Conservation (phyloP, 2,329 filamentous ascomycete species). For the Zalaria sp. region DNA sequence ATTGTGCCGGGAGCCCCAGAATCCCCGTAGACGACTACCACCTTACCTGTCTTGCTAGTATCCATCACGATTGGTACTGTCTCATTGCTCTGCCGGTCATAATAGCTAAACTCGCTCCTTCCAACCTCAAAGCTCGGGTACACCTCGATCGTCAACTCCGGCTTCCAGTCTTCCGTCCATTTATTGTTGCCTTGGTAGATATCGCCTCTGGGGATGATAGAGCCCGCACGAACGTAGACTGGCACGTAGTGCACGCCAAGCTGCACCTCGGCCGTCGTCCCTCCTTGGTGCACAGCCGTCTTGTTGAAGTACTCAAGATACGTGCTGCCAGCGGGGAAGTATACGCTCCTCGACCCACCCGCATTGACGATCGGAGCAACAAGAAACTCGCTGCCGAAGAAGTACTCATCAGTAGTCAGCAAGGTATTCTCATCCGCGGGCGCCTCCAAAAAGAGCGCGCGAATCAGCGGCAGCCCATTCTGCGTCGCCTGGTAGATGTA, state of each 20-base stretch:
- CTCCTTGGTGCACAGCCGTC: constrained; percentile 12
- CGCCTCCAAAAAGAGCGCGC: constrained; percentile 21
- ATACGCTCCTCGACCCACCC: constrained; percentile 15
- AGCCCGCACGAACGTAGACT: constrained; percentile 19
- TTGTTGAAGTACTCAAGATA: constrained; percentile 22
- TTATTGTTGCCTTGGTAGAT: constrained; percentile 20
- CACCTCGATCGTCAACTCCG: constrained; percentile 16
- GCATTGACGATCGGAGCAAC: constrained; percentile 19
- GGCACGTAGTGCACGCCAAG: constrained; percentile 14
- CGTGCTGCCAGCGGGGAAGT: constrained; percentile 15
- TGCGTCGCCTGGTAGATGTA: constrained; percentile 16
- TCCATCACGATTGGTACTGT: neutral
- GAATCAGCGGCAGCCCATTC: constrained; percentile 19
- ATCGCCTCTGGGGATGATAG: constrained; percentile 20
- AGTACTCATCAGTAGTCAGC: constrained; percentile 16
- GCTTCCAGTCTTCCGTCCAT: constrained; percentile 19
- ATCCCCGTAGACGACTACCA: neutral
- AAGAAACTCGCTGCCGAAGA: constrained; percentile 20
- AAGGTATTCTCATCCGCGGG: constrained; percentile 14
- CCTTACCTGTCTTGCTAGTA: neutral
- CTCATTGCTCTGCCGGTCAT: constrained; percentile 9
- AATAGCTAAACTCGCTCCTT: constrained; percentile 14
- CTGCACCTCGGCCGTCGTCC: constrained; percentile 8
- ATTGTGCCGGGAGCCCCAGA: neutral
- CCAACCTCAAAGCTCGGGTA: constrained; percentile 17